A percentile compares a stretch with the other conserved stretches of the same genome.
Evolutionary conservation across 1,139 yeast species (phyloP).

Genomic region (Nakaseomyces kungkrabaensis): DNA sequence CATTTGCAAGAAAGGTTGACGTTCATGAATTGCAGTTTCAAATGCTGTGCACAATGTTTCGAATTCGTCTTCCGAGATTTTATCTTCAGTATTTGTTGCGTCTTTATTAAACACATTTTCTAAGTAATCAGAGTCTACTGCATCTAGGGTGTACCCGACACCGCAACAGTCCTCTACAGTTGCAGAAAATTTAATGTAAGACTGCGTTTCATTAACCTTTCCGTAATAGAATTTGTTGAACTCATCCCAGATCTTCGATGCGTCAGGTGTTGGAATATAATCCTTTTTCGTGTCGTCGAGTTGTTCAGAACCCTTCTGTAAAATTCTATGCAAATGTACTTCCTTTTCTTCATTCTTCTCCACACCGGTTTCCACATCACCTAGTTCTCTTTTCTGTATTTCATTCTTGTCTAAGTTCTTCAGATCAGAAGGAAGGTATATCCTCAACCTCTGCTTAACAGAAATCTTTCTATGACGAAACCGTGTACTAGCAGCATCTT

Average conservation of each 20-base stretch:
- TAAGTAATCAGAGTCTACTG: slow-evolving; percentile 66
- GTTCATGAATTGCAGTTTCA: slow-evolving; percentile 63
- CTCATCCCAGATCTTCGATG: slow-evolving; percentile 73
- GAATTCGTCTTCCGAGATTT: slow-evolving; percentile 68
- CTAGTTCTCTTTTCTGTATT: slow-evolving; percentile 66
- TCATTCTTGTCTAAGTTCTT: slow-evolving; percentile 70
- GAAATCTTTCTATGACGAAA: slow-evolving; percentile 88
- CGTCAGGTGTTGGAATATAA: slow-evolving; percentile 96
- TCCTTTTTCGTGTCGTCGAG: slow-evolving; percentile 41
- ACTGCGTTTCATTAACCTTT: slow-evolving; percentile 58
- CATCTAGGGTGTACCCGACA: slow-evolving; percentile 83
- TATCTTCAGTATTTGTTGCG: slow-evolving; percentile 22
- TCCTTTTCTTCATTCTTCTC: slow-evolving; percentile 97
- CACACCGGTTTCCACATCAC: slow-evolving; percentile 93
- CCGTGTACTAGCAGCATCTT: slow-evolving; percentile 33
- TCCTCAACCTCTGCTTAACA: slow-evolving; percentile 79
- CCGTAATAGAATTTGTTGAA: slow-evolving; percentile 64
- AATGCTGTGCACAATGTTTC: slow-evolving; percentile 68
- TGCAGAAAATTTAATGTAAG: slow-evolving; percentile 82
- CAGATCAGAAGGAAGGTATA: slow-evolving; percentile 66
- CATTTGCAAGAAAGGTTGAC: slow-evolving; percentile 81
- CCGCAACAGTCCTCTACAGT: slow-evolving; percentile 93
- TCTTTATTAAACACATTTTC: slow-evolving; percentile 32
- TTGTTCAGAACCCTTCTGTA: slow-evolving; percentile 28
- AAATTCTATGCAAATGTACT: slow-evolving; percentile 85